These are phyloP conservation scores for Trypanosomatidae sp. DNA, from an alignment of 208 protist genomes.

Conservation along the genomic window DNA sequence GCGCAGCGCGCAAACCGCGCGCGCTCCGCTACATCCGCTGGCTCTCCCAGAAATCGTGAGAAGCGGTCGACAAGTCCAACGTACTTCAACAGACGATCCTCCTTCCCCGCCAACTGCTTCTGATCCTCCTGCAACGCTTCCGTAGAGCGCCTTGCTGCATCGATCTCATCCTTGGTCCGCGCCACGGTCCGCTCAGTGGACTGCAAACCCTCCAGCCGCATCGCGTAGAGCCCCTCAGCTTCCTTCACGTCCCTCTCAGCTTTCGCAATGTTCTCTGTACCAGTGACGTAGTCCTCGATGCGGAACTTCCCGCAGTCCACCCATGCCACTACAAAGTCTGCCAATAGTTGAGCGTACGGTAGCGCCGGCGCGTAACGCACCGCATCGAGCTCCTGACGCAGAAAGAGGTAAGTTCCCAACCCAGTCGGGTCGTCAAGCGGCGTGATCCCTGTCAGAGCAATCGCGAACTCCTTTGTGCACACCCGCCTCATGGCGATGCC, in stretches of 20 bases:
- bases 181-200: conserved; percentile 9
- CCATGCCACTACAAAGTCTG: conserved; percentile 54
- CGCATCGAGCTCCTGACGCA: conserved; percentile 40
- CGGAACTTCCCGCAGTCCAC: conserved; percentile 34
- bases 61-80: conserved; percentile 72
- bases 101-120: conserved; percentile 21
- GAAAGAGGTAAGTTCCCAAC: conserved; percentile 17
- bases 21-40: conserved; percentile 25
- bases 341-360: conserved; percentile 44
- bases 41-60: conserved; percentile 33
- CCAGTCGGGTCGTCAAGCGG: conserved; percentile 4
- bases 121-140: conserved; percentile 32
- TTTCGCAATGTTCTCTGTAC: conserved; percentile 2
- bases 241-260: not conserved
- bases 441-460: conserved; percentile 26
- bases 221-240: conserved; percentile 8
- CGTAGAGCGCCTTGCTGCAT: conserved; percentile 19
- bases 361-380: conserved; percentile 49
- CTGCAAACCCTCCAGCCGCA: conserved; percentile 10
- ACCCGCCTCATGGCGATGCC: conserved; percentile 38
- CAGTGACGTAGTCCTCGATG: conserved; percentile 10
- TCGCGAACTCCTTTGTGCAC: conserved; percentile 38
- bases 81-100: conserved; percentile 46
- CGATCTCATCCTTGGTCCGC: conserved; percentile 15
- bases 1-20: conserved; percentile 31